Base-by-base conservation (phyloP, 345 rosid genomes). In the Dipteronia dyeriana region DNA sequence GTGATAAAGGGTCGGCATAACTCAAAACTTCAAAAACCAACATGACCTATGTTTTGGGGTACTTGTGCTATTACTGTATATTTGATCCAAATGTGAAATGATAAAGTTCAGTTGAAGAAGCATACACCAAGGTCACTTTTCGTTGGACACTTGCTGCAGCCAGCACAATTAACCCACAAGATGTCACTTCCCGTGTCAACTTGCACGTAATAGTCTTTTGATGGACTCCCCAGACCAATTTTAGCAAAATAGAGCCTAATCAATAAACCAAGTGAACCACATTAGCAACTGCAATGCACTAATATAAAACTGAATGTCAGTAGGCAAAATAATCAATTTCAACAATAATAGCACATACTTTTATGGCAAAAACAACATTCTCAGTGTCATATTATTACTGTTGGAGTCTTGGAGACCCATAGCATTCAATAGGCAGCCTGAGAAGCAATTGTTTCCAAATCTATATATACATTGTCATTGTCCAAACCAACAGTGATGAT, bases 101-200 rank as follows among this genome's bases (percentile, higher is more conserved):
- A 68, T 56, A 45, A 13, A 68, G 9, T 47, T 74, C 47, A 53
- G 72, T 75, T 20, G 56, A 80, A 75, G 76, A 80, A 74, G 41
- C 92, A 73, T 89, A 93, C 98, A 57, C 92, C 95, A 26, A 93
- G 88, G 34, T 90, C 85, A 31, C 93, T 95, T 84, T 88, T 88
- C 4, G 70, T 65, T 10, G 97, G 99, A 80, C 99, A 95, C 66
- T 79, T 91, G 29, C 70, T 66, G 49, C 99, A 95, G 12, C 83
- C 91, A 23, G 51, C 79, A 51, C 98, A 90, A 77, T 93, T 95
- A 59, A 95, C 90, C 99, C 99, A 95, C 7, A 95, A 84, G 81
- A 90, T 83, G 84, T 95, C 99, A 82, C 98, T 95, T 74, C 98
- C 98, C 11, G 98, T 93, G 65, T 95, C 98, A 69, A 95, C 92